Base-by-base conservation (phyloP, 2,329 filamentous ascomycete genomes). In the Arthrobotrys entomopaga region DNA sequence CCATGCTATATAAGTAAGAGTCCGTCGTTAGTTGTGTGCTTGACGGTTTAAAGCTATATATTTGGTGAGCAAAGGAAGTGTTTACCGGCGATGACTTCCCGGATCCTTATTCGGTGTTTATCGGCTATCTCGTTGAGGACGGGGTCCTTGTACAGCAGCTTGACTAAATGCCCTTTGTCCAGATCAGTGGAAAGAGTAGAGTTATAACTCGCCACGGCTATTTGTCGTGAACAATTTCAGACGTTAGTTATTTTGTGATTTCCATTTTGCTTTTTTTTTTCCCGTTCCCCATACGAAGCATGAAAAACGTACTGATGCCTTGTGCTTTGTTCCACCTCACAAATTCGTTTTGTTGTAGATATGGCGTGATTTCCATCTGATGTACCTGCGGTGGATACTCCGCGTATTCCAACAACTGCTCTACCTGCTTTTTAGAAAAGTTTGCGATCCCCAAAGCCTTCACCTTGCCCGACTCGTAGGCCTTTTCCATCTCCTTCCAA, bases 281-380 rank as follows among this genome's bases (percentile, higher is more conserved):
- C 13, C 8, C 16, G 6, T 7, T 34, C 2, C 3, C 6, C 2
- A 34, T 34, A 10, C 29, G 42, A 19, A 46, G 15, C 16, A 10
- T 46, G 42, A 46, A 19, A n/a, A 1, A 19, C 42, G 42, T 46
- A 74, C 70, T 34, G 19, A 74, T 74, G 40, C 70, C 70, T 19
- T 58, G 19, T 3, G 38, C 42, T 11, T 54, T 57, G 24, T 74
- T 74, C 10, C 40, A 74, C 26, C 64, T 49, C 10, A 74, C 63
- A 40, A 63, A 74, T 29, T 66, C 63, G 0, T 57, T 54, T 29
- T 74, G 70, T 26, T 74, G 70, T 11, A 74, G 34, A 20, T 74
- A 74, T 4, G 70, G 70, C 1, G 56, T 63, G 11, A 74, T 40
- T 54, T 74, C 70, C 70, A 74, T 74, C 22, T 74, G 70, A n/a